Evolutionary conservation across 495 filamentous ascomycete genomes (phyloP), one percentile per base, ranked within the genome.

Genomic region (Podospora pseudoanserina): DNA sequence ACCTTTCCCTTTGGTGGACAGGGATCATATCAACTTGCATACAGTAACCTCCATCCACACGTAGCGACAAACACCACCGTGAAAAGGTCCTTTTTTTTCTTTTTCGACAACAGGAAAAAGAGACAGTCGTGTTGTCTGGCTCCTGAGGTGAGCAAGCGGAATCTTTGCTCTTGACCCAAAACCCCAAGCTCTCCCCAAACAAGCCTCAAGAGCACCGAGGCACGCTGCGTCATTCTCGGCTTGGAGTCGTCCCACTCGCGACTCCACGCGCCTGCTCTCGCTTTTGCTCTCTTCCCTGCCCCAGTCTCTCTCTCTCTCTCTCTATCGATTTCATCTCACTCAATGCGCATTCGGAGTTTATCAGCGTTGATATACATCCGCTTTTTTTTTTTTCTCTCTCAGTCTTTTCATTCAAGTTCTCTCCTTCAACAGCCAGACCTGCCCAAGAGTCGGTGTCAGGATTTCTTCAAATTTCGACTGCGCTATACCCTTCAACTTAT

Each of bases 91-190:
- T 49, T 49, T 49, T 49, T 49, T 49, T 18, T 19, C 39, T 19
- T 20, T 20, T 58, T 26, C n/a, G 7, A 9, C 6, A n/a, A 58
- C 55, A 26, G n/a, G 55, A 26, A 58, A 18, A 58, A 58, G 13
- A 20, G 54, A 56, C 15, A 58, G 7, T 58, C 55, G 39, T 49
- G 39, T 49, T 49, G 39, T 16, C 55, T n/a, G 5, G 55, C 23
- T 58, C 55, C n/a, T 58, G 55, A 69, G 68, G 68, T 69, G 68
- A 69, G 68, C 68, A 23, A 63, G 68, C 65, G 68, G 68, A 66
- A 30, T 66, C 23, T 63, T 60, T 63, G 32, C 54, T 59, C 64
- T 63, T 19, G 58, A 66, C 61, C 59, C 68, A 66, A 59, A 69
- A 58, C 63, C 55, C 55, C 55, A 26, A 26, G n/a, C 20, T 49